These are phyloP conservation scores for Evansstolkia leycettana DNA, from an alignment of 495 filamentous ascomycete species.

Conservation along the genomic window DNA sequence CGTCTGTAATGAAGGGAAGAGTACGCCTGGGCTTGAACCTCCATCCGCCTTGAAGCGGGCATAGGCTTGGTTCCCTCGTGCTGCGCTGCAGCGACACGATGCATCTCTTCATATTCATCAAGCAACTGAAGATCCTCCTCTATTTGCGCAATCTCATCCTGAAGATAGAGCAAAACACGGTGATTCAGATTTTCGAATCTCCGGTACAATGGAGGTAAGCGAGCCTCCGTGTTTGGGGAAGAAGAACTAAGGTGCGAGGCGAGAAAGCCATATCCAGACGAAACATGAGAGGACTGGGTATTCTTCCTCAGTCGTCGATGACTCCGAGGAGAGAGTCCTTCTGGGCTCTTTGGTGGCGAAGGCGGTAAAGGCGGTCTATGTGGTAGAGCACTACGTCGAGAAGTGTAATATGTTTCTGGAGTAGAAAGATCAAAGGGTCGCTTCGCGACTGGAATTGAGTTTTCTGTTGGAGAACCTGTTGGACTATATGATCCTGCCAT, in stretches of 20 bases:
- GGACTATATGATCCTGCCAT: slow-evolving; percentile 7
- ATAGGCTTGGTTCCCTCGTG: slow-evolving; percentile 33
- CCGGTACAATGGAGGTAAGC: slow-evolving; percentile 63
- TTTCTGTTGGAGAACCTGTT: slow-evolving; percentile 6
- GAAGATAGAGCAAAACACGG: slow-evolving; percentile 71
- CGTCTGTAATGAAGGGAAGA: slow-evolving; percentile 63
- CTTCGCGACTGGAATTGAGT: slow-evolving; percentile 7
- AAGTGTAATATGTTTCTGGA: slow-evolving; percentile 20
- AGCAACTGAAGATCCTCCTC: slow-evolving; percentile 62
- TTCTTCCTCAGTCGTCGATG: slow-evolving; percentile 14
- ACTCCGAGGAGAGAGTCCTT: slow-evolving; percentile 15
- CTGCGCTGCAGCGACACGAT: slow-evolving; percentile 38
- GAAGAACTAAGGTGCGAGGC: slow-evolving; percentile 46
- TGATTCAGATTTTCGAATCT: slow-evolving; percentile 79
- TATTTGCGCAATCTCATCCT: slow-evolving; percentile 73
- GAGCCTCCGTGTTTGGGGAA: slow-evolving; percentile 14
- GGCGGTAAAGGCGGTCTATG: slow-evolving; percentile 20
- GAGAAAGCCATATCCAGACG: slow-evolving; percentile 57
- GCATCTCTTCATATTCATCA: slow-evolving; percentile 60
- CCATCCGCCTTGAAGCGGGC: slow-evolving; percentile 54
- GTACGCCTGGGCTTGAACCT: slow-evolving; percentile 43
- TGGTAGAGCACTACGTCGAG: slow-evolving; percentile 10
- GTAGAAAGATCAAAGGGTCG: slow-evolving; percentile 7
- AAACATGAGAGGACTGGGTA: slow-evolving; percentile 10
- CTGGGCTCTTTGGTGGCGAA: slow-evolving; percentile 26